A percentile compares a stretch with the other conserved stretches of the same genome.
Evolutionary conservation across 2,329 filamentous ascomycete genomes (phyloP).

Genomic region (Trichoderma endophyticum): DNA sequence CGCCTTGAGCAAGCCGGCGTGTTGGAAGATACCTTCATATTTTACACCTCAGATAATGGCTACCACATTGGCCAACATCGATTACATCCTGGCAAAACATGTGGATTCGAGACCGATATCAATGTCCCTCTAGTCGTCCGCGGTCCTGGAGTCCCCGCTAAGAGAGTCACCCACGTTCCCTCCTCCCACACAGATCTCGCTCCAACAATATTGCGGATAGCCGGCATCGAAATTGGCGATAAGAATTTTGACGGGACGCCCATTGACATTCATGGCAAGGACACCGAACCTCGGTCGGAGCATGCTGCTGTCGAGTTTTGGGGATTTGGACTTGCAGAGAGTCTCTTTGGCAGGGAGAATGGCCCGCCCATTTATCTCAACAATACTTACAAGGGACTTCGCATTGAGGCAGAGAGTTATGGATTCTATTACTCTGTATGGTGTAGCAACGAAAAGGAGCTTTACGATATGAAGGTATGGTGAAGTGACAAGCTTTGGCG

Average conservation of each 20-base stretch:
- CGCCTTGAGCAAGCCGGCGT: conserved; percentile 35
- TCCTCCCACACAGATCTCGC: conserved; percentile 63
- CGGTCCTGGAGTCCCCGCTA: conserved; percentile 49
- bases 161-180: conserved; percentile 40
- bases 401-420: conserved; percentile 53
- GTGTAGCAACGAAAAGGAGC: conserved; percentile 65
- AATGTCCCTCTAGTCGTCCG: conserved; percentile 56
- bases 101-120: conserved; percentile 58
- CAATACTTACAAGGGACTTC: conserved; percentile 61
- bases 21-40: conserved; percentile 59
- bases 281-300: conserved; percentile 36
- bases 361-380: conserved; percentile 27
- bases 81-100: conserved; percentile 55
- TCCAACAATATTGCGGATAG: conserved; percentile 53
- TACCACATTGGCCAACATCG: conserved; percentile 60
- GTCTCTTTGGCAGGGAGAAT: conserved; percentile 26
- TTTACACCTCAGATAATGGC: conserved; percentile 60
- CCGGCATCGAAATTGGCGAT: conserved; percentile 41
- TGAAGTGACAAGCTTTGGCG: not conserved
- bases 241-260: conserved; percentile 52
- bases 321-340: conserved; percentile 44
- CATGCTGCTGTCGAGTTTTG: conserved; percentile 59
- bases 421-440: conserved; percentile 65
- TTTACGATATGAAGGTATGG: conserved; percentile 56
- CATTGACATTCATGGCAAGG: conserved; percentile 41